Percentiles rank a stretch among this genome's conserved stretches.
These are phyloP conservation scores for Microcyclospora pomicola DNA, from an alignment of 2,329 filamentous ascomycete species.

Conservation along the genomic window DNA sequence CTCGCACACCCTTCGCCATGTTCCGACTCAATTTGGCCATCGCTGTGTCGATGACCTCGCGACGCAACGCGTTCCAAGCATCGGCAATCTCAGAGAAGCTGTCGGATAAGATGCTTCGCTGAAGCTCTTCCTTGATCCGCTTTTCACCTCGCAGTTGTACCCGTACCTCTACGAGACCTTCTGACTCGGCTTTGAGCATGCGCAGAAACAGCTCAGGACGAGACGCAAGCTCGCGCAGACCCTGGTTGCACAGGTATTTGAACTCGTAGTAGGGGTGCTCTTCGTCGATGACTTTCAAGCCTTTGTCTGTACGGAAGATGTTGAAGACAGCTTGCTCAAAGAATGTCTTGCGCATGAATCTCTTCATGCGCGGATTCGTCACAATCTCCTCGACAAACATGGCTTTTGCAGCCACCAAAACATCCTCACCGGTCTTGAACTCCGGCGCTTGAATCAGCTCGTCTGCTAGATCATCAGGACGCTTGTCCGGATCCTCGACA, in stretches of 20 bases:
- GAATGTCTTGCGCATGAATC: constrained; percentile 68
- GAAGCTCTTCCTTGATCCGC: constrained; percentile 62
- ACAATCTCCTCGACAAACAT: constrained; percentile 88
- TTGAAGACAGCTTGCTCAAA: constrained; percentile 76
- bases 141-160: constrained; percentile 64
- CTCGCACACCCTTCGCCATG: constrained; percentile 85
- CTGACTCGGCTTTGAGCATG: constrained; percentile 94
- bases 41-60: constrained; percentile 69
- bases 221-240: constrained; percentile 48
- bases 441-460: constrained; percentile 54
- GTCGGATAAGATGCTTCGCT: constrained; percentile 78
- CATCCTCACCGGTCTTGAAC: constrained; percentile 61
- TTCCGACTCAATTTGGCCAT: constrained; percentile 69
- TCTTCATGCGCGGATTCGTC: constrained; percentile 76
- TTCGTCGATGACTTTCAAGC: constrained; percentile 82
- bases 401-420: constrained; percentile 65
- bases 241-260: constrained; percentile 87
- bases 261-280: constrained; percentile 95
- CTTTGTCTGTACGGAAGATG: constrained; percentile 85
- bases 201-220: constrained; percentile 84
- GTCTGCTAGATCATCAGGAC: constrained; percentile 79
- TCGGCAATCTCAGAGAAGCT: constrained; percentile 92
- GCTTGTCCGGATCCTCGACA: constrained; percentile 68
- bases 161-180: constrained; percentile 77
- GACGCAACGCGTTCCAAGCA: constrained; percentile 81